Base-by-base conservation (phyloP, 2,329 filamentous ascomycete species). In the Fusarium sp. region DNA sequence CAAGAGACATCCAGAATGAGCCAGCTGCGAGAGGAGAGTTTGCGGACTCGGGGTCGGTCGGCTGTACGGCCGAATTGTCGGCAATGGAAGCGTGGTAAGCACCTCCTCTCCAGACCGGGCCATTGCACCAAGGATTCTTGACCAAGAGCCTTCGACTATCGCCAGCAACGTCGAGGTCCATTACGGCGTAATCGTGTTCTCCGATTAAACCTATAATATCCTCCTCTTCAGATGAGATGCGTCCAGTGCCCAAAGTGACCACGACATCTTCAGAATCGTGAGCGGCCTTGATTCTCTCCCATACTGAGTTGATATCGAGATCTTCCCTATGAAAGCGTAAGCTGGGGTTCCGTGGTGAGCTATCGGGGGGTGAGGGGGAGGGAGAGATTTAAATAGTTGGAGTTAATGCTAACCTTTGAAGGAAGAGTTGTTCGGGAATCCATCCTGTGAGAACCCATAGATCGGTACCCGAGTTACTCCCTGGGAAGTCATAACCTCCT, bases 401-500 rank as follows among this genome's bases (percentile, higher is more conserved):
- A 20, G 27, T 50, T 9, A 32, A 34, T 2, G 74, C 82, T 74
- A 83, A 91, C 90, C 88, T 92, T 79, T 98, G 95, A 2, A 98
- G 86, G 78, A 98, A 98, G 1, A 98, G 86, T 81, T 99, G 97
- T 83, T 99, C 95, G 0, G 97, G 97, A 59, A 99, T 95, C 97
- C 97, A 99, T 34, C 97, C 96, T 0, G 94, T 97, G 64, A 99
- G 84, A 2, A 97, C 93, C 91, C 94, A 97, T 5, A 99, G 85
- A 82, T 99, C 97, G 3, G 96, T 98, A 13, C 95, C 95, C 1
- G 96, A 98, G 81, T 98, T 98, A 79, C 97, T 98, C 9, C 97
- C 97, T 0, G 97, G 96, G 75, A 99, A 99, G 80, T 99, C 95
- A 81, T 99, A 99, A 37, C 97, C 97, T 32, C 97, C 97, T 66